Conservation (phyloP, 1,284 basidiomycete genomes). For the Athelia psychrophila region DNA sequence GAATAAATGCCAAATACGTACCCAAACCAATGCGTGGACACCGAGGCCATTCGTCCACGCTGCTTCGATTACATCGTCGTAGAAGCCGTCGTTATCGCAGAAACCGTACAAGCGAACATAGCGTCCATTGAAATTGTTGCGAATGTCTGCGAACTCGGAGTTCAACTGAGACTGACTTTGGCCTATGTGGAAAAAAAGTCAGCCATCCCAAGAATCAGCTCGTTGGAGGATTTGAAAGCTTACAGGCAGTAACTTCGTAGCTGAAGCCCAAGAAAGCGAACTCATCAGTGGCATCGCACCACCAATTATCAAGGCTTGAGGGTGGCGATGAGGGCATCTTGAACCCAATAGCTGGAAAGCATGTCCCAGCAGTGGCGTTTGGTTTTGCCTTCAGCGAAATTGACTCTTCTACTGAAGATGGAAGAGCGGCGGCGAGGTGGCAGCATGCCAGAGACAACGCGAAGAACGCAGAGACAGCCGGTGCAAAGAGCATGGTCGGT, state of each 20-base stretch:
- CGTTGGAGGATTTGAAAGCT: conserved; percentile 14
- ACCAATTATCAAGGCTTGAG: conserved; percentile 52
- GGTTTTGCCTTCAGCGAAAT: no score
- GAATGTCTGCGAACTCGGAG: conserved; percentile 62
- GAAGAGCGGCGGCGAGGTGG: no score
- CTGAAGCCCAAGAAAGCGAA: conserved; percentile 75
- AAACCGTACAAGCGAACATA: conserved; percentile 72
- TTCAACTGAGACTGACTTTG: conserved; percentile 47
- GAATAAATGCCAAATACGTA: conserved; percentile 24
- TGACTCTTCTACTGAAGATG: no score
- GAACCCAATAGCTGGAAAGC: conserved; percentile 62
- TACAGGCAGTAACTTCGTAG: conserved; percentile 64
- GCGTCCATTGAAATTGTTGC: conserved; percentile 55
- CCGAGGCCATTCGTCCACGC: conserved; percentile 70
- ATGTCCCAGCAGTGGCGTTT: conserved; percentile 16
- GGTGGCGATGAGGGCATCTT: conserved; percentile 51
- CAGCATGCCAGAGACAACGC: no score
- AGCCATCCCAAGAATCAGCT: background rate
- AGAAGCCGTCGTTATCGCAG: conserved; percentile 63
- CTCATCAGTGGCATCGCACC: conserved; percentile 60
- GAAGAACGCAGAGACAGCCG: no score
- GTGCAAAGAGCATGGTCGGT: background rate
- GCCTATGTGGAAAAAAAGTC: conserved; percentile 28
- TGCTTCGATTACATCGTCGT: conserved; percentile 68
- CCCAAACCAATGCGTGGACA: conserved; percentile 75